These are phyloP conservation scores for Metschnikowia lochheadii DNA, from an alignment of 805 yeast genomes.

Conservation along the genomic window DNA sequence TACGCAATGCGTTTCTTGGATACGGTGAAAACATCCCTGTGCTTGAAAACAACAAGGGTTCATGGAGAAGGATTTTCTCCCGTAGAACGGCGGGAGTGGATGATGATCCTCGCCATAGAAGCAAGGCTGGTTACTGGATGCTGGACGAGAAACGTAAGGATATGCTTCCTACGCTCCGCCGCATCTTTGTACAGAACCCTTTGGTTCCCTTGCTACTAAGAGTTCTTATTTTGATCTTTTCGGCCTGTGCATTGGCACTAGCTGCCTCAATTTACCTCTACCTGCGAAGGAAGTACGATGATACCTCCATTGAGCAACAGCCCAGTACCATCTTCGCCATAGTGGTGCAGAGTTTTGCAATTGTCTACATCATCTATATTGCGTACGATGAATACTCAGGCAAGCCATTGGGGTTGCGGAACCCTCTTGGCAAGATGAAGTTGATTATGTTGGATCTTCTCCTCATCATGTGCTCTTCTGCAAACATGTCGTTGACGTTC, in stretches of 20 bases:
- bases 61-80: constrained; percentile 12
- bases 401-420: constrained; percentile 84
- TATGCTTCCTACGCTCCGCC: constrained; percentile 57
- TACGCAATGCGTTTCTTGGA: constrained; percentile 50
- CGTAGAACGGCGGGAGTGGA: constrained; percentile 9
- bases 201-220: constrained; percentile 78
- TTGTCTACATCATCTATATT: constrained; percentile 73
- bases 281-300: constrained; percentile 33
- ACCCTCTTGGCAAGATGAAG: constrained; percentile 78
- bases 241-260: constrained; percentile 65
- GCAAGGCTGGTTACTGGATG: constrained; percentile 68
- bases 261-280: constrained; percentile 55
- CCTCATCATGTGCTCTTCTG: constrained; percentile 84
- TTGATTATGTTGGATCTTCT: constrained; percentile 77
- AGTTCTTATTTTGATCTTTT: constrained; percentile 43
- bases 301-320: constrained; percentile 54
- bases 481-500: constrained; percentile 81
- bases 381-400: constrained; percentile 90
- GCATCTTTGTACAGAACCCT: constrained; percentile 67
- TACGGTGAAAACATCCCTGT: constrained; percentile 29
- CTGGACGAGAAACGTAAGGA: constrained; percentile 56
- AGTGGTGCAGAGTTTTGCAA: constrained; percentile 73
- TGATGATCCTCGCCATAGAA: constrained; percentile 33
- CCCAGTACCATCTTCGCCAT: constrained; percentile 93
- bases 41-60: constrained; percentile 17